phyloP scores from a whole-genome alignment of 805 yeast species.

The Suhomyces prunicola region DNA sequence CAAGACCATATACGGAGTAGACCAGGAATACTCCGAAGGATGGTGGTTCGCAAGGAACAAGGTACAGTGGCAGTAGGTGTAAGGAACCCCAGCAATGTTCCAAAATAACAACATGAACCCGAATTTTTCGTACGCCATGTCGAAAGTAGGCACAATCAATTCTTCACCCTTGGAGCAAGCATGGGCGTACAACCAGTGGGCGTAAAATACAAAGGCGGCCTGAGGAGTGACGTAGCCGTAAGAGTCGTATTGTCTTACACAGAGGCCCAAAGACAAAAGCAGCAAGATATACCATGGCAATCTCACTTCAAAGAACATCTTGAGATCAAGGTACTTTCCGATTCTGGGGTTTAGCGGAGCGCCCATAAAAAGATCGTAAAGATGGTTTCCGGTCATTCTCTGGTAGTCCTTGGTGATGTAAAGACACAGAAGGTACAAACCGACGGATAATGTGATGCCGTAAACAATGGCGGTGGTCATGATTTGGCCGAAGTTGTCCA shows the following conservation, averaged over 20 bases:
- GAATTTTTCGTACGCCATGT: constrained; percentile 98
- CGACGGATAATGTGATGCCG: constrained; percentile 69
- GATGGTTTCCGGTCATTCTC: constrained; percentile 84
- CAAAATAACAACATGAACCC: constrained; percentile 99
- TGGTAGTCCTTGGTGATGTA: constrained; percentile 71
- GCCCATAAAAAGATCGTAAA: constrained; percentile 95
- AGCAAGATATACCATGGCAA: constrained; percentile 93
- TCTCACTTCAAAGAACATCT: constrained; percentile 97
- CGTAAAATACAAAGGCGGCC: constrained; percentile 67
- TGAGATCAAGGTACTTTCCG: constrained; percentile 81
- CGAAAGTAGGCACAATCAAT: constrained; percentile 97
- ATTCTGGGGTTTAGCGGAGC: constrained; percentile 95
- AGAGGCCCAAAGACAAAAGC: constrained; percentile 71
- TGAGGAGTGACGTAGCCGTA: constrained; percentile 82
- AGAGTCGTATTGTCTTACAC: constrained; percentile 72
- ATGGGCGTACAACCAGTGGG: constrained; percentile 93
- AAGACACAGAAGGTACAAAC: constrained; percentile 67
- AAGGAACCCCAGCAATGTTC: constrained; percentile 99
- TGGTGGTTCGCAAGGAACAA: constrained; percentile 78
- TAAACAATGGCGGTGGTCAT: constrained; percentile 87
- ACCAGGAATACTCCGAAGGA: constrained; percentile 79
- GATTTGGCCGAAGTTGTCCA: constrained; percentile 84
- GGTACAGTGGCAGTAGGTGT: constrained; percentile 94
- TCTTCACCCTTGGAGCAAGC: constrained; percentile 99
- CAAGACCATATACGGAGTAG: constrained; percentile 53